Conservation (phyloP, 164 flowering plant species). For the Aristolochia fimbriata region DNA sequence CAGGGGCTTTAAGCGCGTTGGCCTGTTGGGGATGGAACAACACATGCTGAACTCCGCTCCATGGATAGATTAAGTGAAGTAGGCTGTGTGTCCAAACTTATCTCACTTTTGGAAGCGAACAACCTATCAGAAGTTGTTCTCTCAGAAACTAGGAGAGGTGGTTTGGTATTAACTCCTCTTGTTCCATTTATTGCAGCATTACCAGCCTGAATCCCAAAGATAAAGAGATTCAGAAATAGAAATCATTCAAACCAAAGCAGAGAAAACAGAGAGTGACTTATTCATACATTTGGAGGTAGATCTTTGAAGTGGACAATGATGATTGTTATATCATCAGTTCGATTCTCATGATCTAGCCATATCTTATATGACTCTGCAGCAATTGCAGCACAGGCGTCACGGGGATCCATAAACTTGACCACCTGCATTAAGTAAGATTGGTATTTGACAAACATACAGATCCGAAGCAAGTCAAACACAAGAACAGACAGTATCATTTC, state of each 20-base stretch:
- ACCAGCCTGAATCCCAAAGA: constrained; percentile 18
- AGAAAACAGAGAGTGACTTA: neutral
- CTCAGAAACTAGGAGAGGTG: constrained; percentile 8
- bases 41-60: constrained; percentile 26
- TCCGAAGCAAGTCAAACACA: too few species aligned
- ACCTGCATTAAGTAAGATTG: constrained; percentile 32
- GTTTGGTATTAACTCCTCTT: constrained; percentile 9
- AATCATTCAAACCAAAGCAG: neutral
- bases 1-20: constrained; percentile 12
- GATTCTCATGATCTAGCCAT: constrained; percentile 91
- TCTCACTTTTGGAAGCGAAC: constrained; percentile 18
- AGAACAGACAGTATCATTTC: too few species aligned
- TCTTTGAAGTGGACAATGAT: constrained; percentile 78
- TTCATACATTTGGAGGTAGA: constrained; percentile 42
- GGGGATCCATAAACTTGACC: constrained; percentile 60
- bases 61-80: constrained; percentile 15
- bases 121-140: constrained; percentile 4
- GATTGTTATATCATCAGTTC: constrained; percentile 96
- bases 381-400: constrained; percentile 84
- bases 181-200: constrained; percentile 10
- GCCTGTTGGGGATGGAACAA: constrained; percentile 31
- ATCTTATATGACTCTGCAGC: constrained; percentile 82
- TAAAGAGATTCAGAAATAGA: neutral
- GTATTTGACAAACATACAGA: too few species aligned
- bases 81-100: constrained; percentile 19